Evolutionary conservation across 2,329 filamentous ascomycete genomes (phyloP).

Genomic region (Bipolaris bicolor): DNA sequence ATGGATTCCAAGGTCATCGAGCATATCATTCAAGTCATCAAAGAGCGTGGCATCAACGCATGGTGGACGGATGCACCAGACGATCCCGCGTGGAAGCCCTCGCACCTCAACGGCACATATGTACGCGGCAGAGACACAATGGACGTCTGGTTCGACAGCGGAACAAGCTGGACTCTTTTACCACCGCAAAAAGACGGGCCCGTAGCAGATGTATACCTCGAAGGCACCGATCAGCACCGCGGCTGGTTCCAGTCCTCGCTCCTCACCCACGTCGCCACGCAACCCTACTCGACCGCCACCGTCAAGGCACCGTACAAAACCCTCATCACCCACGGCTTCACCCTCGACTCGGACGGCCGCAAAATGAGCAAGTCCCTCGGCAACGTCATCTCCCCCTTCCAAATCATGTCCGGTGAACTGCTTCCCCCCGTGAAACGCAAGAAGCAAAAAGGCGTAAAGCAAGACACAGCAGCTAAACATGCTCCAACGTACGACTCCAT

Average conservation of each 20-base stretch:
- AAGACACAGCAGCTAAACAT: constrained; percentile 39
- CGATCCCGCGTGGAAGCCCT: constrained; percentile 78
- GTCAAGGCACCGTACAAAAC: constrained; percentile 77
- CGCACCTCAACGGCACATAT: constrained; percentile 66
- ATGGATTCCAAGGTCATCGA: constrained; percentile 79
- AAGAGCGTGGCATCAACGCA: constrained; percentile 80
- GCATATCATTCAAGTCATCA: constrained; percentile 82
- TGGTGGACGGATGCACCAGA: constrained; percentile 89
- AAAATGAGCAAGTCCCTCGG: constrained; percentile 99
- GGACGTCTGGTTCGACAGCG: constrained; percentile 99
- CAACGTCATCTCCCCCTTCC: constrained; percentile 78
- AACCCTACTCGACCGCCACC: constrained; percentile 38
- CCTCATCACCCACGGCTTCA: constrained; percentile 95
- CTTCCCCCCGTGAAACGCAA: constrained; percentile 72
- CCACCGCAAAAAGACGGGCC: constrained; percentile 46
- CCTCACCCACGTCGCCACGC: constrained; percentile 78
- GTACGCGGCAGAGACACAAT: constrained; percentile 89
- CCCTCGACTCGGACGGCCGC: constrained; percentile 83
- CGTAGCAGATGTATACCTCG: constrained; percentile 84
- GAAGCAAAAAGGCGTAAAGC: constrained; percentile 56
- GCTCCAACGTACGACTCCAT: constrained; percentile 67
- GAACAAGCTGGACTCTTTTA: constrained; percentile 79
- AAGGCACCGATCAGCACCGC: constrained; percentile 94
- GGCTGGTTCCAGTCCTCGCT: constrained; percentile 99
- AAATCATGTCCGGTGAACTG: constrained; percentile 85